These are phyloP conservation scores for Tylopilus sp. DNA, from an alignment of 1,284 basidiomycete genomes.

Conservation along the genomic window DNA sequence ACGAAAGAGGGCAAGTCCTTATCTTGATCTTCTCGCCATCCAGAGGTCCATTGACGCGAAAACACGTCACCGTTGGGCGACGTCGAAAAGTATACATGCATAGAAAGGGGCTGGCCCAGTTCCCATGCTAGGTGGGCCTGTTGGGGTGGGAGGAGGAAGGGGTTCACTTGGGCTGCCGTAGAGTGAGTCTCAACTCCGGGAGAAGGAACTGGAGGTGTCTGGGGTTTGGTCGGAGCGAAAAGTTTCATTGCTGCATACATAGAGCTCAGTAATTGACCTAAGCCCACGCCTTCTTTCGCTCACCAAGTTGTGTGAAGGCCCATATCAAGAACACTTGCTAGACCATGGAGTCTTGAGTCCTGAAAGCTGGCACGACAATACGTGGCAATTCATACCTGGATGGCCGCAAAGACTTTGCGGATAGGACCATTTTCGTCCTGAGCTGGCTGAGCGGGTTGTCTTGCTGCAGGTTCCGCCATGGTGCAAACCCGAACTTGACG, in stretches of 20 bases:
- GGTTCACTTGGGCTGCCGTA: slow-evolving; percentile 43
- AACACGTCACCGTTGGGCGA: slow-evolving; percentile 71
- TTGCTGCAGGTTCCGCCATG: slow-evolving; percentile 38
- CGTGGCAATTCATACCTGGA: slow-evolving; percentile 34
- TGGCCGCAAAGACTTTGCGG: slow-evolving; percentile 35
- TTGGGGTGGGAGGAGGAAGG: slow-evolving; percentile 62
- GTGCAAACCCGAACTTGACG: slow-evolving; percentile 13
- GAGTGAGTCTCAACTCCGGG: slow-evolving; percentile 41
- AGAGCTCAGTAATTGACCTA: slow-evolving; percentile 5
- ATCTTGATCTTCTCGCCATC: slow-evolving; percentile 59
- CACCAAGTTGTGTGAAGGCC: slow-evolving; percentile 72
- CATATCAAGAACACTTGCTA: slow-evolving; percentile 77
- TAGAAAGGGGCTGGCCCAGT: slow-evolving; percentile 67
- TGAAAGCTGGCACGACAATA: slow-evolving; percentile 10
- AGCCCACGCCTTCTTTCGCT: slow-evolving; percentile 31
- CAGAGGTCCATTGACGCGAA: slow-evolving; percentile 60
- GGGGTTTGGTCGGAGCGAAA: slow-evolving; percentile 47
- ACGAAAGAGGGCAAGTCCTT: slow-evolving; percentile 71
- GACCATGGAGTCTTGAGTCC: slow-evolving; percentile 13
- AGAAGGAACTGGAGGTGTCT: slow-evolving; percentile 32
- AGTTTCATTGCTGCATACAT: slow-evolving; percentile 56
- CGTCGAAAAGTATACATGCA: slow-evolving; percentile 84
- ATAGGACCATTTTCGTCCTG: slow-evolving; percentile 33
- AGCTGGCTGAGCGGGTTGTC: slow-evolving; percentile 26
- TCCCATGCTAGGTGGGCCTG: slow-evolving; percentile 68